Base-by-base conservation (phyloP, 2,329 filamentous ascomycete genomes). In the Fusarium udum region DNA sequence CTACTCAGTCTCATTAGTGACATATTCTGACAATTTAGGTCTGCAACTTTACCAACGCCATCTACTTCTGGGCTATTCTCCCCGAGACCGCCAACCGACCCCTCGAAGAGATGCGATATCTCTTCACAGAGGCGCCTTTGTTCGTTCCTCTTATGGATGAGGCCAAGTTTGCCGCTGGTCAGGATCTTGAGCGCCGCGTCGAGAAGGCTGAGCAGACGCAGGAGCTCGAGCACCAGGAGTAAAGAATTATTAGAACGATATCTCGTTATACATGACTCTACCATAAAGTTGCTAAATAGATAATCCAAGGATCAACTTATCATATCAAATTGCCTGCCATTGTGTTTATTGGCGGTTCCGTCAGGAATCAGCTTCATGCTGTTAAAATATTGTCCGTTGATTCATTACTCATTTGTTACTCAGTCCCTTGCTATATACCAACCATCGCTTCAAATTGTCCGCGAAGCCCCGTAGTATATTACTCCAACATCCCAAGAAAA, bases 81-180 rank as follows among this genome's bases (percentile, higher is more conserved):
- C 91, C 91, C 0, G 91, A 93, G 82, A 93, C 91, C 0, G 87
- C 87, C 60, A 88, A 87, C 73, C 83, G 90, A 22, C 88, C 91
- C 1, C 85, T 93, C 3, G 91, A 93, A 77, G 90, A 92, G 81
- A 92, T 92, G 90, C 89, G 91, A 73, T 87, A 88, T 64, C 83
- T 92, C 49, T 92, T 92, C 79, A 88, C 86, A n/a, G 85, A 91
- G 76, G 89, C 91, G 1, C 91, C 91, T 5, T 84, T 87, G 76
- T 88, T 93, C 73, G 88, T 93, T 9, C 90, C 37, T 3, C 85
- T 85, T 9, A 88, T 89, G 81, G 85, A 88, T 72, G 87, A 85
- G 15, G n/a, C 64, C 26, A 67, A 67, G 37, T 67, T 67, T 39
- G 43, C 51, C 6, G 69, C 58, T 9, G 71, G 68, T 2, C 55